These are phyloP conservation scores for Wickerhamomyces pijperi DNA, from an alignment of 805 yeast species.

Conservation along the genomic window DNA sequence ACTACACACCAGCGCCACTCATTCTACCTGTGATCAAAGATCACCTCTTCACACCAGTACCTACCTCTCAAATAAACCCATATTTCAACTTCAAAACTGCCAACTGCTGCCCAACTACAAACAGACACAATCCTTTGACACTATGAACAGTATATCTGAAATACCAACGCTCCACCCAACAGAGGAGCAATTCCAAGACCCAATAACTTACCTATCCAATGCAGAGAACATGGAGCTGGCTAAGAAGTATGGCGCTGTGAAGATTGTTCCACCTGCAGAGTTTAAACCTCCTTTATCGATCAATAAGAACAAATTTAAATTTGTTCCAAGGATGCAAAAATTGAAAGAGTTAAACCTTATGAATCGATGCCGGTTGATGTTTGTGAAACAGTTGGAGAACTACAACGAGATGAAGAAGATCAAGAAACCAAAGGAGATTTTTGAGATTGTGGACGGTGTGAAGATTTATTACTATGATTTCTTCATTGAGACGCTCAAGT, in stretches of 20 bases:
- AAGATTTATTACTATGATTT: slow-evolving; percentile 27
- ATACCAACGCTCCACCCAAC: slow-evolving; percentile 51
- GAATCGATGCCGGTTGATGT: slow-evolving; percentile 53
- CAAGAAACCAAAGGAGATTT: slow-evolving; percentile 5
- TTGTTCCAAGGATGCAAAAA: slow-evolving; percentile 60
- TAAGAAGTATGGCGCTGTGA: slow-evolving; percentile 58
- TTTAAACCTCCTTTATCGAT: slow-evolving; percentile 45
- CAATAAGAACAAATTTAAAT: slow-evolving; percentile 39
- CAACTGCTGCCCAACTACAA: too few species aligned
- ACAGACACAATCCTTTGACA: too few species aligned
- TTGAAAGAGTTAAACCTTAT: slow-evolving; percentile 51
- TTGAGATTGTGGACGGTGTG: slow-evolving; percentile 4
- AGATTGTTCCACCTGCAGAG: slow-evolving; percentile 49
- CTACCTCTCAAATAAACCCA: too few species aligned
- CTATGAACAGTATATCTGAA: too few species aligned
- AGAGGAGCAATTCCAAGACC: slow-evolving; percentile 46
- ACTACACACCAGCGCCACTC: too few species aligned
- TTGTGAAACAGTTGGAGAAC: slow-evolving; percentile 49
- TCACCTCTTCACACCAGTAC: too few species aligned
- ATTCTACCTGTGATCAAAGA: too few species aligned
- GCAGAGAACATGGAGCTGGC: slow-evolving; percentile 35
- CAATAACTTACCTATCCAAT: slow-evolving; percentile 52
- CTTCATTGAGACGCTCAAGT: slow-evolving; percentile 23
- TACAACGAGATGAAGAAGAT: slow-evolving; percentile 34
- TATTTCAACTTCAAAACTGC: too few species aligned